Evolutionary conservation across 352 stramenopile species (phyloP), one percentile per base, ranked within the genome.

Genomic region (Globisporangium spinosum): DNA sequence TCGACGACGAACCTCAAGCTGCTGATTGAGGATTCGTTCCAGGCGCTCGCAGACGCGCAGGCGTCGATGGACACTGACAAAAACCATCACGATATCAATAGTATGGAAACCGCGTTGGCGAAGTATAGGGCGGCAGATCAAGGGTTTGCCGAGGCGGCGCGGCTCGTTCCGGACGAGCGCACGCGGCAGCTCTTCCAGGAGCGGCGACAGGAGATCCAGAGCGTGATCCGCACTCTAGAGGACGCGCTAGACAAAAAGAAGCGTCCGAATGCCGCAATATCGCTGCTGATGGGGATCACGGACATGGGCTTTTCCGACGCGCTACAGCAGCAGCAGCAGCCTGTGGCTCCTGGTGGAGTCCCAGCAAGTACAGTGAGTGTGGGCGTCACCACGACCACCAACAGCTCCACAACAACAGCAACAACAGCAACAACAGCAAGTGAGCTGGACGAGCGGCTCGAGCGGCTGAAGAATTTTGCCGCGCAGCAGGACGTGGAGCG

Each of bases 1-100:
- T 7, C 29, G 20, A 25, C 29, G 67, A 63, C 25, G 58, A 62
- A 43, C 54, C 40, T 51, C 47, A 55, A 69, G 15, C 70, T 67
- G 59, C 54, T 81, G 25, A 66, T 87, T 13, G 74, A 88, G n/a
- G 65, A 70, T 9, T 71, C 77, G 34, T 88, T 88, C 67, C 51
- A 47, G 43, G 65, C 79, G 32, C 57, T 88, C 17, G 72, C 75
- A 35, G 70, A 57, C 2, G 79, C 77, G 0, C 77, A 85, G 43
- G 34, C 67, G 40, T 66, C 62, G 25, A 54, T 66, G 9, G 64
- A 53, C 2, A 43, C 12, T 1, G 35, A 43, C 35, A 43, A 43
- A 13, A 10, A 12, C 5, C 56, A 62, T 6, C 20, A n/a, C 15
- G 43, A 22, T 22, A 49, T 10, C 8, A 32, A 68, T 1, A 53